phyloP scores from a whole-genome alignment of 768 basidiomycete genomes.

The Rhodotorula paludigena region DNA sequence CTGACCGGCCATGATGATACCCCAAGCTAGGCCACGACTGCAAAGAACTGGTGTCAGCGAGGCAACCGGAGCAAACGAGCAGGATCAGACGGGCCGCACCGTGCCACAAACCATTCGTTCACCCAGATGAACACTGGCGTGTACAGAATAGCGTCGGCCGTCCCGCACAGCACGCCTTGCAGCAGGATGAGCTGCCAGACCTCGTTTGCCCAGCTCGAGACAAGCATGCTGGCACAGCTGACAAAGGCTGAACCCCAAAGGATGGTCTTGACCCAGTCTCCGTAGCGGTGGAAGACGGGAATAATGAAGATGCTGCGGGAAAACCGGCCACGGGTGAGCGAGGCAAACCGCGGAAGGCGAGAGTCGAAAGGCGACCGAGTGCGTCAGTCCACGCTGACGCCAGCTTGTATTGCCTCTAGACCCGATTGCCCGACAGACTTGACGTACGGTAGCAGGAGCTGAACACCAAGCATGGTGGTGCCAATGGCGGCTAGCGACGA shows the following conservation, averaged over 20 bases:
- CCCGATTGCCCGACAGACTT: too few relatives aligned
- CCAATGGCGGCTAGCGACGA: constrained; percentile 13
- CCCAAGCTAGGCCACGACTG: constrained; percentile 7
- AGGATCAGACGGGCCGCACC: too few relatives aligned
- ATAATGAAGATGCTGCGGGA: constrained; percentile 5
- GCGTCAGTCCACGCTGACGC: too few relatives aligned
- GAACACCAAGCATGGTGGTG: not conserved
- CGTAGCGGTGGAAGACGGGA: constrained; percentile 29
- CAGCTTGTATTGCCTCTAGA: too few relatives aligned
- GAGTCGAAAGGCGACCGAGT: too few relatives aligned
- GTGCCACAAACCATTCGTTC: not conserved
- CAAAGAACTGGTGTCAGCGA: too few relatives aligned
- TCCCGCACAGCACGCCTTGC: constrained; percentile 21
- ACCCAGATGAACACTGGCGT: constrained; percentile 30
- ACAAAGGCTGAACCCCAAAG: constrained; percentile 3
- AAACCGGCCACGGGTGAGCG: too few relatives aligned
- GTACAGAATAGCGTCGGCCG: constrained; percentile 17
- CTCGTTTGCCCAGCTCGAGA: constrained; percentile 22
- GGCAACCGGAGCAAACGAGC: too few relatives aligned
- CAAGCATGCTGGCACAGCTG: constrained; percentile 19
- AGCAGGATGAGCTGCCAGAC: constrained; percentile 35
- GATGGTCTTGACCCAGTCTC: constrained; percentile 18
- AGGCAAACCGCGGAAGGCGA: too few relatives aligned
- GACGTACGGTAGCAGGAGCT: not conserved
- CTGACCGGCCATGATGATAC: constrained; percentile 18